phyloP scores from a whole-genome alignment of 2,329 filamentous ascomycete species.

The Cladosporium sp. region DNA sequence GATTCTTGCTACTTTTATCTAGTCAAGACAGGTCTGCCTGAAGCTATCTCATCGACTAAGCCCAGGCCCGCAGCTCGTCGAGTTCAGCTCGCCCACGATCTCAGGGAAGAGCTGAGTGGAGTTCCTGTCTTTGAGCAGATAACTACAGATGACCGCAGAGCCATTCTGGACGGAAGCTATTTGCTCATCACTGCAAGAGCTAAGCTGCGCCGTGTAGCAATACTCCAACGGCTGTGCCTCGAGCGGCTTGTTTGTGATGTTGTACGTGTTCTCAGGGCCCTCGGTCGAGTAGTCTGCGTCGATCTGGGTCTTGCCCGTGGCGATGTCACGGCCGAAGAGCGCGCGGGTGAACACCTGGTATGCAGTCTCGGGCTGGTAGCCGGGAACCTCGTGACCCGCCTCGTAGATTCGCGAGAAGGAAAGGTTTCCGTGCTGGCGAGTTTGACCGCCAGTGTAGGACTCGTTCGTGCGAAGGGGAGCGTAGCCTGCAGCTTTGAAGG shows the following conservation, averaged over 20 bases:
- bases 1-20: too few species aligned
- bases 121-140: conserved; percentile 18
- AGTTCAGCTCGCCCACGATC: not conserved
- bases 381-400: conserved; percentile 42
- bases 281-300: not conserved
- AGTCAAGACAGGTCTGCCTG: too few species aligned
- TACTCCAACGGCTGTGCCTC: conserved; percentile 13
- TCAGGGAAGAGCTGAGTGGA: conserved; percentile 20
- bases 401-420: conserved; percentile 26
- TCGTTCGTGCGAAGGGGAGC: conserved; percentile 21
- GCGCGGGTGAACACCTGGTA: conserved; percentile 47
- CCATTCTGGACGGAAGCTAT: conserved; percentile 15
- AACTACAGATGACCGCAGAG: conserved; percentile 16
- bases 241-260: conserved; percentile 14
- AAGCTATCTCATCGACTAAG: too few species aligned
- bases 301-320: conserved; percentile 35
- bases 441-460: conserved; percentile 21
- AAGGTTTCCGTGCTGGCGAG: conserved; percentile 28
- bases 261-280: conserved; percentile 12
- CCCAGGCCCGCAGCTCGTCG: not conserved
- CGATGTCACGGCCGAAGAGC: conserved; percentile 43
- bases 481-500: conserved; percentile 49
- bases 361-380: conserved; percentile 45
- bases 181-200: conserved; percentile 20
- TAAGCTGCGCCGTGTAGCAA: conserved; percentile 19